Percentiles rank a stretch among this genome's conserved stretches.
phyloP scores from a whole-genome alignment of 345 rosid genomes.

The Citrus reticulata region DNA sequence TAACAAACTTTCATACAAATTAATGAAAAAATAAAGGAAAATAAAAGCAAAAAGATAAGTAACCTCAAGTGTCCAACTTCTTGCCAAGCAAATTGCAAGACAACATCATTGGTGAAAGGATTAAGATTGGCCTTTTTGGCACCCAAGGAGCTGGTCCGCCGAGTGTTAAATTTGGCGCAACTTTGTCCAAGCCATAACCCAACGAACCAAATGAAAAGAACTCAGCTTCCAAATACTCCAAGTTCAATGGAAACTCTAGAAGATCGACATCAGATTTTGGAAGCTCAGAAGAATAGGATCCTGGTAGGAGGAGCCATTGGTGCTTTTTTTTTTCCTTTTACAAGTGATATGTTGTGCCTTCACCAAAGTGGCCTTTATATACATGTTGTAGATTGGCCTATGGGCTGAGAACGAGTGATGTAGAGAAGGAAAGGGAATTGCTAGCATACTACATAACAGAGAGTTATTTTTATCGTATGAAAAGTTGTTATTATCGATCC shows the following conservation, averaged over 20 bases:
- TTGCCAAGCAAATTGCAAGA: slow-evolving; percentile 80
- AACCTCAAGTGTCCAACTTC: slow-evolving; percentile 89
- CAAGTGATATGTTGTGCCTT: too few species aligned
- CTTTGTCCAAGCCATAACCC: slow-evolving; percentile 68
- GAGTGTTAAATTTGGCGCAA: slow-evolving; percentile 52
- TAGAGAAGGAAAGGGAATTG: too few species aligned
- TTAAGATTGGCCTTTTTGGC: slow-evolving; percentile 59
- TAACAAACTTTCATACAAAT: background rate
- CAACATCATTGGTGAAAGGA: slow-evolving; percentile 44
- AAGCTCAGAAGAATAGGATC: too few species aligned
- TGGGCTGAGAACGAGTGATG: too few species aligned
- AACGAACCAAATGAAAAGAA: slow-evolving; percentile 66
- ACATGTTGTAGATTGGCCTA: too few species aligned
- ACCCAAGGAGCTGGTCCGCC: slow-evolving; percentile 82
- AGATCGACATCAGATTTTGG: too few species aligned
- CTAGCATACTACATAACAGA: too few species aligned
- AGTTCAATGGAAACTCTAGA: slow-evolving; percentile 28
- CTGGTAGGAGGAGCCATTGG: too few species aligned
- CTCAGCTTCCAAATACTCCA: slow-evolving; percentile 91
- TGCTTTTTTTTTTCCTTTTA: too few species aligned
- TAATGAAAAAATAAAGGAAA: background rate
- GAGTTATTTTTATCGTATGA: too few species aligned
- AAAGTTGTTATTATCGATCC: too few species aligned
- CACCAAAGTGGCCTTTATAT: too few species aligned
- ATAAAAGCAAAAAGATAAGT: background rate